phyloP scores from a whole-genome alignment of 1,284 basidiomycete genomes.

The Omphalotus olearius region DNA sequence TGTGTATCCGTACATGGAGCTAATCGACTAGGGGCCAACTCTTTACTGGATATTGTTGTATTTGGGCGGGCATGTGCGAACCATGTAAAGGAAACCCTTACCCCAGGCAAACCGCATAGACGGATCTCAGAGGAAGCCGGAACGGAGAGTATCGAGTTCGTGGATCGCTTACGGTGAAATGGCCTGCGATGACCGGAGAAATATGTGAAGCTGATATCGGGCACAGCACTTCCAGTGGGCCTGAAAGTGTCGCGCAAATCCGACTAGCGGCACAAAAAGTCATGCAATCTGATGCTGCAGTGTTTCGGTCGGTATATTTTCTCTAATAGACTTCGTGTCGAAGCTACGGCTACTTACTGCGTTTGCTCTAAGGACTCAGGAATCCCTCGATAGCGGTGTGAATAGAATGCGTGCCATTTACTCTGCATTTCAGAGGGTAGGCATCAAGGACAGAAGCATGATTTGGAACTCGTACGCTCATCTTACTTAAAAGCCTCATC shows the following conservation, averaged over 20 bases:
- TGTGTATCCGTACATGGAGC: slow-evolving; percentile 99
- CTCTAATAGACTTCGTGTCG: too few species aligned
- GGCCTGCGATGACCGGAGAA: not conserved
- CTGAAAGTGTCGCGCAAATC: slow-evolving; percentile 85
- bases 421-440: slow-evolving; percentile 84
- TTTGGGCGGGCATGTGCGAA: slow-evolving; percentile 98
- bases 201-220: not conserved
- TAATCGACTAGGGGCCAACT: slow-evolving; percentile 99
- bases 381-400: slow-evolving; percentile 90
- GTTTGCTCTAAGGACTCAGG: slow-evolving; percentile 79
- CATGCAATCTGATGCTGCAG: slow-evolving; percentile 93
- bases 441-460: slow-evolving; percentile 97
- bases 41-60: slow-evolving; percentile 97
- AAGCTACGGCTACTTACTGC: not conserved
- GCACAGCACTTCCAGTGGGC: slow-evolving; percentile 69
- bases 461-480: slow-evolving; percentile 91
- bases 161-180: slow-evolving; percentile 79
- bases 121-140: slow-evolving; percentile 87
- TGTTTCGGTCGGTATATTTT: slow-evolving; percentile 61
- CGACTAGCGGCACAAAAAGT: slow-evolving; percentile 97
- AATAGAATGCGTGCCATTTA: slow-evolving; percentile 83
- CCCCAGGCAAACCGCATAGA: slow-evolving; percentile 91
- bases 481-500: too few species aligned
- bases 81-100: slow-evolving; percentile 92
- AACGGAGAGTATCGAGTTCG: slow-evolving; percentile 79